Conservation (phyloP, 305 asterid genomes). For the Fraxinus albicans region DNA sequence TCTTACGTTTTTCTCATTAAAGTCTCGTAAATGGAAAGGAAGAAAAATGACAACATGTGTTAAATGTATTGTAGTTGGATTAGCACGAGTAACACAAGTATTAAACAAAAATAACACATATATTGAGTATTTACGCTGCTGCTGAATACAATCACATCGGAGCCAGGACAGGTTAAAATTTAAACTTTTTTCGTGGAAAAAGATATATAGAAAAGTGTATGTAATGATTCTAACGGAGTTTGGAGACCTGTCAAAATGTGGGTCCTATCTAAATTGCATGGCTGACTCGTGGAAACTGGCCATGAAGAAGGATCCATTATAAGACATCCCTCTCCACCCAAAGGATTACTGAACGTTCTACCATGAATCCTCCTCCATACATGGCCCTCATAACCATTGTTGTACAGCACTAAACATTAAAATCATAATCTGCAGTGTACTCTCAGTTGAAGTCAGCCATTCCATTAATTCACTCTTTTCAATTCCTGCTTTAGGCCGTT, state of each 20-base stretch:
- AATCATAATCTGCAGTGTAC: constrained; percentile 29
- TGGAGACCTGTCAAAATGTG: constrained; percentile 24
- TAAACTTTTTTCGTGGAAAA: not conserved
- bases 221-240: not conserved
- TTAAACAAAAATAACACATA: not conserved
- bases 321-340: not conserved
- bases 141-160: not conserved
- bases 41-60: not conserved
- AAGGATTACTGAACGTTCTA: not conserved
- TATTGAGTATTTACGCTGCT: not conserved
- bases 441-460: constrained; percentile 19
- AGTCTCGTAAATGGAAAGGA: not conserved
- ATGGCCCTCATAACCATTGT: constrained; percentile 3
- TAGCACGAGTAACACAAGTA: not conserved
- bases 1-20: not conserved
- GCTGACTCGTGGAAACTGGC: too few relatives aligned
- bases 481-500: not conserved
- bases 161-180: too few relatives aligned
- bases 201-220: not conserved
- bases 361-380: not conserved
- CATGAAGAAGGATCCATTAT: constrained; percentile 20
- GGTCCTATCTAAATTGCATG: constrained; percentile 18
- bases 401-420: constrained; percentile 13
- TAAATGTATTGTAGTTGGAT: not conserved
- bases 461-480: not conserved